Evolutionary conservation across 2,329 filamentous ascomycete genomes (phyloP), one percentile per base, ranked within the genome.

Genomic region (Davidsoniella eucalypti): DNA sequence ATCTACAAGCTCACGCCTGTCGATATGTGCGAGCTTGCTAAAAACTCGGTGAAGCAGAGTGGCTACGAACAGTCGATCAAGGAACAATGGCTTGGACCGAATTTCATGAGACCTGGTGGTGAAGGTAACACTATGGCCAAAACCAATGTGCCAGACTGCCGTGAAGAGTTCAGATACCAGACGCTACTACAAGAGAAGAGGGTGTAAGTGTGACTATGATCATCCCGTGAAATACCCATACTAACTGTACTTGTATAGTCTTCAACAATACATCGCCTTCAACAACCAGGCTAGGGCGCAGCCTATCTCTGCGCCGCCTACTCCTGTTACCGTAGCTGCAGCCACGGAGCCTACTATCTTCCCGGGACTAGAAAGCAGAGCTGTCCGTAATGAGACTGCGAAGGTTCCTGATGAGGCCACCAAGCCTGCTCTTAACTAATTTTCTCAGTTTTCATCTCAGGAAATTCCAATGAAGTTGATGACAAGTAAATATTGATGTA

Each of bases 1-100:
- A 98, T 98, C 53, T 98, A 96, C 69, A 96, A 96, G 67, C 77
- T 98, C 38, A 93, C 82, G 60, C 84, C 90, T 1, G 88, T 96
- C 3, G 92, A 98, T 60, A 98, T 98, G 92, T 96, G 92, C 61
- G 92, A 98, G 66, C 67, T 98, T 52, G 92, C 92, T 21, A 94
- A 94, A 66, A 90, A 96, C 63, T 94, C 87, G 8, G 92, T 98
- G 39, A 79, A 82, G 58, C 92, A 98, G 63, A 94, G 87, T 62
- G 92, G 92, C 5, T 98, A 94, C 60, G 92, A 98, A 62, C 72
- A 84, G 58, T 75, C 80, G 10, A 72, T 96, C 59, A 98, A 98
- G 66, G 80, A 88, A 60, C 79, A 87, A 63, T 98, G 90, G 90
- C 69, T 98, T 4, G 92, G 92, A 2, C 69, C 73, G 29, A 77